A percentile compares a stretch with the other conserved stretches of the same genome.
These are phyloP conservation scores for Henckelia pumila DNA, from an alignment of 257 asterid genomes.

Conservation along the genomic window DNA sequence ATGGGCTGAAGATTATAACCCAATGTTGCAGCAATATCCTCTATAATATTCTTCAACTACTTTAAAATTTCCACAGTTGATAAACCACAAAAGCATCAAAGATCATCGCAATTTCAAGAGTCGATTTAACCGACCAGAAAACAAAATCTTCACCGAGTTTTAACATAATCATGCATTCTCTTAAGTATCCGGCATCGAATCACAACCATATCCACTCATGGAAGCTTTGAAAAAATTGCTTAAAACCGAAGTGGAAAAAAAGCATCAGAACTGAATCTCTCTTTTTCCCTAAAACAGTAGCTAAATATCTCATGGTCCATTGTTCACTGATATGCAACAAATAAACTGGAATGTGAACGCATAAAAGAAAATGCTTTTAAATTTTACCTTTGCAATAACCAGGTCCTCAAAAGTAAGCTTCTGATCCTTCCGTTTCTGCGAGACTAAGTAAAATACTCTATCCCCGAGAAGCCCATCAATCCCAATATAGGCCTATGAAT, in stretches of 20 bases:
- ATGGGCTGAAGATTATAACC: neutral
- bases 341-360: no score
- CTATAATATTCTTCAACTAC: neutral
- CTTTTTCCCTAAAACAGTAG: neutral
- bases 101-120: neutral
- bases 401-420: slow-evolving; percentile 80
- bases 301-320: neutral
- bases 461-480: slow-evolving; percentile 77
- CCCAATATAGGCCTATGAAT: slow-evolving; percentile 56
- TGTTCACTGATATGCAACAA: neutral
- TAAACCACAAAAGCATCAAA: no score
- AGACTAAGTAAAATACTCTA: slow-evolving; percentile 66
- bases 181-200: neutral
- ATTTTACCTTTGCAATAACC: slow-evolving; percentile 75
- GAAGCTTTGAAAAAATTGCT: neutral
- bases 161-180: neutral
- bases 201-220: neutral
- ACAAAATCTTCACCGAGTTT: neutral
- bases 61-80: no score
- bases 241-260: neutral
- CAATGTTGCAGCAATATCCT: neutral
- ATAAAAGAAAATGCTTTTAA: slow-evolving; percentile 9
- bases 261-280: neutral
- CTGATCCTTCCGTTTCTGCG: slow-evolving; percentile 73
- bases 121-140: neutral